Evolutionary conservation across 495 filamentous ascomycete species (phyloP).

Genomic region (Astrothelium subdiscretum): DNA sequence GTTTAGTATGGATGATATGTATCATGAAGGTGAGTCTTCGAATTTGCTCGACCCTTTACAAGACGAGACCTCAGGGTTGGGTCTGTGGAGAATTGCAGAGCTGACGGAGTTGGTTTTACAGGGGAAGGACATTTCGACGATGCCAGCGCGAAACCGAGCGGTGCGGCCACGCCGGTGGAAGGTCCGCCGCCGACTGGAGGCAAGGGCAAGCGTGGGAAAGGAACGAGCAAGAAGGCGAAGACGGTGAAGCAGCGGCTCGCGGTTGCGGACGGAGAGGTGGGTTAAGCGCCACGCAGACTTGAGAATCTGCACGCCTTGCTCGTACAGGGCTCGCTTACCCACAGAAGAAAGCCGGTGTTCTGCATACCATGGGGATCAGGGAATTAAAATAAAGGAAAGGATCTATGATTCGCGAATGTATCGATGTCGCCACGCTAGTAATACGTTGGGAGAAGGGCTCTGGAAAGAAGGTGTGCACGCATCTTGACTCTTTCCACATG

Average conservation of each 20-base stretch:
- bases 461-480: too few species aligned
- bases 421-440: too few species aligned
- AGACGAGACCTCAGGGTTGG: neutral
- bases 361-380: too few species aligned
- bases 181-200: slow-evolving; percentile 37
- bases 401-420: too few species aligned
- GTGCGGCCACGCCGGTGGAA: slow-evolving; percentile 69
- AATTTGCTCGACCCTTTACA: neutral
- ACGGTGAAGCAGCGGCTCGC: slow-evolving; percentile 80
- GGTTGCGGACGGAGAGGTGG: slow-evolving; percentile 63
- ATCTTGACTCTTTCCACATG: too few species aligned
- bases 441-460: too few species aligned
- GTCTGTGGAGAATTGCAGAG: neutral
- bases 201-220: slow-evolving; percentile 46
- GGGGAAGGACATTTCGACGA: slow-evolving; percentile 94
- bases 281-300: too few species aligned
- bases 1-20: slow-evolving; percentile 88
- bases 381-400: too few species aligned
- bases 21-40: slow-evolving; percentile 75
- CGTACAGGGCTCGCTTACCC: too few species aligned
- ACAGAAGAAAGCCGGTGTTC: too few species aligned
- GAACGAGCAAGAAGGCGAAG: slow-evolving; percentile 69
- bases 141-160: slow-evolving; percentile 60
- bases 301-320: too few species aligned
- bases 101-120: slow-evolving; percentile 27